These are phyloP conservation scores for Dillenia suffruticosa DNA, from an alignment of 164 flowering plant genomes.

Conservation along the genomic window DNA sequence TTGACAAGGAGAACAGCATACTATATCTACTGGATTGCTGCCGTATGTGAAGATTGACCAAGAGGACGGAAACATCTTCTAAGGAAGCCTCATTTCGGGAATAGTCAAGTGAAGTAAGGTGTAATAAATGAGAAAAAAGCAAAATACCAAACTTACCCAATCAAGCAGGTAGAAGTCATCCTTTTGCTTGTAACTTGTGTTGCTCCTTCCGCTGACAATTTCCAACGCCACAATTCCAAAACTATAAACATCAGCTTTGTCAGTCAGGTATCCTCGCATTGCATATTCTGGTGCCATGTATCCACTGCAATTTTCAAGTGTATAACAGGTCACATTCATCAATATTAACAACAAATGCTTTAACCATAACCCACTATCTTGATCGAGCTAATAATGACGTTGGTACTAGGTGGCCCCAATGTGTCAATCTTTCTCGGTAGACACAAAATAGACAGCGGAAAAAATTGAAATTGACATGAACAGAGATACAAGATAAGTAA, in stretches of 20 bases:
- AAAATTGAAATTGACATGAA: too few relatives aligned
- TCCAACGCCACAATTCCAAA: slow-evolving; percentile 59
- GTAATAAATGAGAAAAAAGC: not conserved
- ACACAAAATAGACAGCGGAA: not conserved
- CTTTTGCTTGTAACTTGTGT: slow-evolving; percentile 35
- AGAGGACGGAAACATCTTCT: too few relatives aligned
- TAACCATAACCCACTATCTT: not conserved
- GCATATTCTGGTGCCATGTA: slow-evolving; percentile 78
- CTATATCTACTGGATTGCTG: too few relatives aligned
- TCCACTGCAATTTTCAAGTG: slow-evolving; percentile 31
- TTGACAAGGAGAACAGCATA: too few relatives aligned
- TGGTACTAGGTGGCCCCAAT: too few relatives aligned
- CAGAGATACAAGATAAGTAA: not conserved
- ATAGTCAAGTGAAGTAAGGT: not conserved
- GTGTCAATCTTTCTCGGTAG: too few relatives aligned
- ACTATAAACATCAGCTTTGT: slow-evolving; percentile 71
- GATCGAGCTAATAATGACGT: too few relatives aligned
- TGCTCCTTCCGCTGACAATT: slow-evolving; percentile 60
- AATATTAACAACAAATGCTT: too few relatives aligned
- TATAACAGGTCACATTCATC: too few relatives aligned
- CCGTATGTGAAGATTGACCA: too few relatives aligned
- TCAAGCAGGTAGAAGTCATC: slow-evolving; percentile 51
- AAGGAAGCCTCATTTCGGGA: too few relatives aligned
- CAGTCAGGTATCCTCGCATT: slow-evolving; percentile 63
- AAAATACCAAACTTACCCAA: slow-evolving; percentile 33